These are phyloP conservation scores for Amylocarpus encephaloides DNA, from an alignment of 2,329 filamentous ascomycete species.

Conservation along the genomic window DNA sequence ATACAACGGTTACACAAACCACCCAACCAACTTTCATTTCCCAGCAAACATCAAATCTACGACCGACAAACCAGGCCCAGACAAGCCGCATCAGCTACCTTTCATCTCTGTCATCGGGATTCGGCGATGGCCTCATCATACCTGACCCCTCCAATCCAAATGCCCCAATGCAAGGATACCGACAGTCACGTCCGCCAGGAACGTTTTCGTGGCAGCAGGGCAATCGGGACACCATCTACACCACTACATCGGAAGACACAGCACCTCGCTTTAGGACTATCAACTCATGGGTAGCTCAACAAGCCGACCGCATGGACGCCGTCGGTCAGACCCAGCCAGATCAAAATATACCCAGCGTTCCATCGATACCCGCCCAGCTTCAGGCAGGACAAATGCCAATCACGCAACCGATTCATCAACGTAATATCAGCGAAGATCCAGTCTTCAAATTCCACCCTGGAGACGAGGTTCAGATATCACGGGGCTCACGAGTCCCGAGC, in stretches of 20 bases:
- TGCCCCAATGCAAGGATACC: conserved; percentile 15
- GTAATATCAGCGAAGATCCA: conserved; percentile 26
- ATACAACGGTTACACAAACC: conserved; percentile 11
- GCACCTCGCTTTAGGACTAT: conserved; percentile 51
- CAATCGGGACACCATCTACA: conserved; percentile 30
- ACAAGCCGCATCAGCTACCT: conserved; percentile 35
- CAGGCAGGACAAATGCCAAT: conserved; percentile 18
- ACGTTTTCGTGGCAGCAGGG: conserved; percentile 29
- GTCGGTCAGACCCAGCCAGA: conserved; percentile 35
- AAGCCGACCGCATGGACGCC: conserved; percentile 48
- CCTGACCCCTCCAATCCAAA: conserved; percentile 29
- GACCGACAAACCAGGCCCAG: conserved; percentile 21
- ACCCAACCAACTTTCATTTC: conserved; percentile 9
- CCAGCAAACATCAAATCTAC: conserved; percentile 19
- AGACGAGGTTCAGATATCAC: conserved; percentile 25
- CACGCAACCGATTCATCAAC: conserved; percentile 22
- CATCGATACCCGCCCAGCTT: conserved; percentile 19
- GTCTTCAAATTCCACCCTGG: conserved; percentile 30
- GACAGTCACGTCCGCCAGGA: conserved; percentile 17
- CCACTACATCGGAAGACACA: conserved; percentile 27
- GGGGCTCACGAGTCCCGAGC: conserved; percentile 27
- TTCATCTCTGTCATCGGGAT: conserved; percentile 58
- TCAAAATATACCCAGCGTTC: conserved; percentile 28
- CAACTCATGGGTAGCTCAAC: conserved; percentile 60
- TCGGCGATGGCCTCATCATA: conserved; percentile 53